Percentiles rank a stretch among this genome's conserved stretches.
These are phyloP conservation scores for Umbellularia californica DNA, from an alignment of 164 flowering plant species.

Conservation along the genomic window DNA sequence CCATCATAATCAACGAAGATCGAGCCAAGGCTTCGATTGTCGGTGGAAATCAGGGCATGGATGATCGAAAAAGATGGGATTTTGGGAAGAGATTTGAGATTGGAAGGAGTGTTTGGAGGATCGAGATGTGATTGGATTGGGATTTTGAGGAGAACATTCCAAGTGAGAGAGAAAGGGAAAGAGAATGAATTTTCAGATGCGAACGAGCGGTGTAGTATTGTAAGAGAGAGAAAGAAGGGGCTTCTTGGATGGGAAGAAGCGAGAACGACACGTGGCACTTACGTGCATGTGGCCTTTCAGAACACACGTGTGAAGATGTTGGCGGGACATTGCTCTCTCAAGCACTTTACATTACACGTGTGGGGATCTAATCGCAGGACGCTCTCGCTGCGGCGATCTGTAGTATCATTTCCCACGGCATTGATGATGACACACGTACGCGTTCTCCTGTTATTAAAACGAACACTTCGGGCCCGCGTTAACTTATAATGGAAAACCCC, in stretches of 20 bases:
- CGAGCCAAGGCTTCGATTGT: background rate
- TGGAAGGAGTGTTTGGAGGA: constrained; percentile 3
- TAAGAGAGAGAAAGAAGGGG: constrained; percentile 1
- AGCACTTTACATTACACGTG: background rate
- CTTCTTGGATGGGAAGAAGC: background rate
- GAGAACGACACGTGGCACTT: constrained; percentile 1
- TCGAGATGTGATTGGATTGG: constrained; percentile 12
- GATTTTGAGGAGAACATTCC: background rate
- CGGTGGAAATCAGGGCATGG: background rate
- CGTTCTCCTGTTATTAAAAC: too few relatives aligned
- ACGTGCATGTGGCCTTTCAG: background rate
- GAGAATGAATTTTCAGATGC: background rate
- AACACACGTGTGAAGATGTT: too few relatives aligned
- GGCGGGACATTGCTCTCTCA: too few relatives aligned
- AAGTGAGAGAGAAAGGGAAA: background rate
- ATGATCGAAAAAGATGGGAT: constrained; percentile 1
- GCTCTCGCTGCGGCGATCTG: too few relatives aligned
- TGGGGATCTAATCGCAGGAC: background rate
- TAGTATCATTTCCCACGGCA: too few relatives aligned
- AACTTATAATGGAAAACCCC: too few relatives aligned
- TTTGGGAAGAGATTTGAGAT: background rate
- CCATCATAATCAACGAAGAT: constrained; percentile 7
- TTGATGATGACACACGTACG: too few relatives aligned
- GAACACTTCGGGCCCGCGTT: too few relatives aligned
- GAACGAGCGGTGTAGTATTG: background rate